These are phyloP conservation scores for Termitomyces sp. DNA, from an alignment of 768 basidiomycete genomes.

Conservation along the genomic window DNA sequence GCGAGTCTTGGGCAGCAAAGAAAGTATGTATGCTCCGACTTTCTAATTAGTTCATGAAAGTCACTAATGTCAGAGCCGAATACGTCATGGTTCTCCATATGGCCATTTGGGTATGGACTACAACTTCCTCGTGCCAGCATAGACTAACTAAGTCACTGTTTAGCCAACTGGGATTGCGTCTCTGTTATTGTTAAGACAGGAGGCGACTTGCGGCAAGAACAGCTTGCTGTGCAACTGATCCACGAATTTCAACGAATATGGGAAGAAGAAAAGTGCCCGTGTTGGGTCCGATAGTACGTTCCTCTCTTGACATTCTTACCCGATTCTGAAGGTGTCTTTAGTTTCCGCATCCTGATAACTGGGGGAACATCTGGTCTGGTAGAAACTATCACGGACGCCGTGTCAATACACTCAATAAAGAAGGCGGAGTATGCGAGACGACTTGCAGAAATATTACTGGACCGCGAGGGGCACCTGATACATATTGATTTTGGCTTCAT, in stretches of 20 bases:
- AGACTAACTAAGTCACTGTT: not conserved
- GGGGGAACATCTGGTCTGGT: slow-evolving; percentile 91
- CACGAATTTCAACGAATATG: slow-evolving; percentile 91
- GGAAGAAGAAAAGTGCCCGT: slow-evolving; percentile 88
- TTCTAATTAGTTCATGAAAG: not conserved
- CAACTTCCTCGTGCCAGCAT: slow-evolving; percentile 16
- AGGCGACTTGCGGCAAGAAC: slow-evolving; percentile 94
- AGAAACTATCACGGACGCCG: slow-evolving; percentile 97
- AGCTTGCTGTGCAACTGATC: slow-evolving; percentile 93
- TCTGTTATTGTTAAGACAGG: slow-evolving; percentile 99
- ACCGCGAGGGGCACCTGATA: slow-evolving; percentile 90
- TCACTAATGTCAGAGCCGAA: slow-evolving; percentile 58
- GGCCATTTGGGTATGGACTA: slow-evolving; percentile 75
- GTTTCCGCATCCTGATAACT: slow-evolving; percentile 95
- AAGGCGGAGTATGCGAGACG: slow-evolving; percentile 96
- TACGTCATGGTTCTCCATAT: slow-evolving; percentile 91
- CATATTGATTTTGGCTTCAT: slow-evolving; percentile 99
- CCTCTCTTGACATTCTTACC: not conserved
- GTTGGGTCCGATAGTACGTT: slow-evolving; percentile 89
- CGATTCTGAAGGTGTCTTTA: not conserved
- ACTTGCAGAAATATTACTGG: slow-evolving; percentile 88
- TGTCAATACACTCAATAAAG: slow-evolving; percentile 99
- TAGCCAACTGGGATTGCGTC: slow-evolving; percentile 83
- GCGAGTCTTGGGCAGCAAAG: slow-evolving; percentile 92
- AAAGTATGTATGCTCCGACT: slow-evolving; percentile 48